phyloP scores from a whole-genome alignment of 192 early-diverging fungal species.

The Coemansia sp. region DNA sequence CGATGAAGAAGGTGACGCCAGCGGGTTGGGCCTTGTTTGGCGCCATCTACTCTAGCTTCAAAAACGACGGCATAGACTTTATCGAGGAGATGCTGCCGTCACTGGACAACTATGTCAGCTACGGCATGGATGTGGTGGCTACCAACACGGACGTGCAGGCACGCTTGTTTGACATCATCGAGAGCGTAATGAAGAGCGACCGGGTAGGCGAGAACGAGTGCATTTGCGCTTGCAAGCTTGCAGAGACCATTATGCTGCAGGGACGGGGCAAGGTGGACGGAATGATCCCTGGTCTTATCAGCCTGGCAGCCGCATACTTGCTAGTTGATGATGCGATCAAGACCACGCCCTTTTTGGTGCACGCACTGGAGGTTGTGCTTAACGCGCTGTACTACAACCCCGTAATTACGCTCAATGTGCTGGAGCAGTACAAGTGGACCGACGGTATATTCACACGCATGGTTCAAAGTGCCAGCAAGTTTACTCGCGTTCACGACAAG shows the following conservation, averaged over 20 bases:
- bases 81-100: slow-evolving; percentile 89
- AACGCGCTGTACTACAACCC: slow-evolving; percentile 91
- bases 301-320: slow-evolving; percentile 65
- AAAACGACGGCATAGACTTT: slow-evolving; percentile 78
- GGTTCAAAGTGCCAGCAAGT: slow-evolving; percentile 69
- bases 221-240: slow-evolving; percentile 77
- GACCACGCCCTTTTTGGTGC: slow-evolving; percentile 67
- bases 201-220: slow-evolving; percentile 74
- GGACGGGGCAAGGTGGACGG: slow-evolving; percentile 79
- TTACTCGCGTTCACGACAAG: slow-evolving; percentile 90
- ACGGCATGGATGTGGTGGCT: slow-evolving; percentile 76
- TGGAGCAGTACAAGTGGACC: slow-evolving; percentile 78
- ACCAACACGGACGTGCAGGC: slow-evolving; percentile 65
- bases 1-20: slow-evolving; percentile 76
- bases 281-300: slow-evolving; percentile 67
- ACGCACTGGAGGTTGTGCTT: slow-evolving; percentile 76
- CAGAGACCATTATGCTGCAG: slow-evolving; percentile 82
- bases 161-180: slow-evolving; percentile 80
- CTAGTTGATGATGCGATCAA: slow-evolving; percentile 60
- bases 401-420: slow-evolving; percentile 62
- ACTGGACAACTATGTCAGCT: slow-evolving; percentile 87
- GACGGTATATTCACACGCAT: slow-evolving; percentile 77
- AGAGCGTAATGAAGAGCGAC: slow-evolving; percentile 80
- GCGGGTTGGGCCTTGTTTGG: slow-evolving; percentile 84
- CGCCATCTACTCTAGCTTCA: slow-evolving; percentile 73